A percentile compares a stretch with the other conserved stretches of the same genome.
Evolutionary conservation across 192 early-diverging fungal species (phyloP).

Genomic region (Haplosporangium gracile): DNA sequence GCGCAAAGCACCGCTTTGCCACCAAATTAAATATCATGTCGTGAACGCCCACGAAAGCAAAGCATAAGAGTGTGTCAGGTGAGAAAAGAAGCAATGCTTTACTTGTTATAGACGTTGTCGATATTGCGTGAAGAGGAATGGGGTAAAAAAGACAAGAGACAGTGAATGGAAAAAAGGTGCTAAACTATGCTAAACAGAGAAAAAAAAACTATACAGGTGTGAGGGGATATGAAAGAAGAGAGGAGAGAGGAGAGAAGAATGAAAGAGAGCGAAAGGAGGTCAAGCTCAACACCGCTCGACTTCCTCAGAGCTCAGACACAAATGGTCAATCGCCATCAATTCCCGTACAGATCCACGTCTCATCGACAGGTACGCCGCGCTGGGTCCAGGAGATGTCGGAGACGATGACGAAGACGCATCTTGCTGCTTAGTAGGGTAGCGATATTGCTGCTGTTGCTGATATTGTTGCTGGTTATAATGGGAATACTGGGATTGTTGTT

Average conservation of each 20-base stretch:
- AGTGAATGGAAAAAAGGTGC: background rate
- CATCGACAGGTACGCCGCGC: slow-evolving; percentile 33
- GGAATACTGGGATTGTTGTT: background rate
- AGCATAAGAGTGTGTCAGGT: too few relatives aligned
- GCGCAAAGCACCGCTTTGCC: too few relatives aligned
- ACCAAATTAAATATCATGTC: too few relatives aligned
- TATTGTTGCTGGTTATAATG: background rate
- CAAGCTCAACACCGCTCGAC: slow-evolving; percentile 31
- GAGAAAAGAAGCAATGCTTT: background rate
- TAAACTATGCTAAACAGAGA: background rate
- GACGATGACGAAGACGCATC: background rate
- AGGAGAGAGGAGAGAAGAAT: background rate
- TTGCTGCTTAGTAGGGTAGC: background rate
- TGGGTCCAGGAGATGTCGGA: background rate
- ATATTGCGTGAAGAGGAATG: background rate
- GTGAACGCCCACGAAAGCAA: too few relatives aligned
- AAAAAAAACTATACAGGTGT: background rate
- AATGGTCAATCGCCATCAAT: slow-evolving; percentile 50
- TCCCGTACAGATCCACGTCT: slow-evolving; percentile 50
- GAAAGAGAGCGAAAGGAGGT: background rate
- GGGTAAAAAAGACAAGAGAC: background rate
- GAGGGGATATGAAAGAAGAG: background rate
- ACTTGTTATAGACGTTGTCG: background rate
- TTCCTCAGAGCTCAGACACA: slow-evolving; percentile 51
- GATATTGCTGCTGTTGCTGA: background rate